Evolutionary conservation across 129 eudicot genomes (phyloP).

Genomic region (Smallanthus sonchifolius): DNA sequence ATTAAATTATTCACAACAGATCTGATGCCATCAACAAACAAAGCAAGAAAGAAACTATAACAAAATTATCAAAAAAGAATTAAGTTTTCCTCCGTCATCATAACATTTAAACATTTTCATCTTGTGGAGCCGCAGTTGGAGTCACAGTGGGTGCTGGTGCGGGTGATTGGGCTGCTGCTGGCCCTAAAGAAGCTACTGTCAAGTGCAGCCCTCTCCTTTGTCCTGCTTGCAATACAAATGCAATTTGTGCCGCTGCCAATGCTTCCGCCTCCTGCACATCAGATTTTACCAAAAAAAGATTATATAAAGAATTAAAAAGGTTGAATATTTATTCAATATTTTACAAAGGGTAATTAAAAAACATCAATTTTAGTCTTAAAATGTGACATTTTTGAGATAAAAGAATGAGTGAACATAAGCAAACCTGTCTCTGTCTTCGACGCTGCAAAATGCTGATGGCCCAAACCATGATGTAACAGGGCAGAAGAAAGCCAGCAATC

Average conservation of each 20-base stretch:
- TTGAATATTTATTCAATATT: background rate
- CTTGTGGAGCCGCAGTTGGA: slow-evolving; percentile 46
- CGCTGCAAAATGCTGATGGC: slow-evolving; percentile 89
- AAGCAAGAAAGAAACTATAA: slow-evolving; percentile 7
- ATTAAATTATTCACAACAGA: slow-evolving; percentile 30
- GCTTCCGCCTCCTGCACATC: slow-evolving; percentile 76
- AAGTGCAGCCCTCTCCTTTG: slow-evolving; percentile 56
- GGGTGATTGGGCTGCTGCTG: slow-evolving; percentile 34
- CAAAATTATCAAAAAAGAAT: slow-evolving; percentile 8
- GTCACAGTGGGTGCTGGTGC: slow-evolving; percentile 42
- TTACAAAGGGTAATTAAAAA: background rate
- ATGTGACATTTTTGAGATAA: background rate
- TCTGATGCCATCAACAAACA: slow-evolving; percentile 32
- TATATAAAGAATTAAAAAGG: background rate
- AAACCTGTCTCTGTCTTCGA: slow-evolving; percentile 93
- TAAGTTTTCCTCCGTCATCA: slow-evolving; percentile 32
- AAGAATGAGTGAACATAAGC: background rate
- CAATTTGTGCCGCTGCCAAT: slow-evolving; percentile 72
- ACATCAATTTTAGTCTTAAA: background rate
- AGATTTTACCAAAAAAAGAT: background rate
- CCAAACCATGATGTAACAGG: slow-evolving; percentile 95
- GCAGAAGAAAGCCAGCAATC: slow-evolving; percentile 82
- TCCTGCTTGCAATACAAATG: slow-evolving; percentile 56
- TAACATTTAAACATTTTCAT: slow-evolving; percentile 36
- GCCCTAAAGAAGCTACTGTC: slow-evolving; percentile 50